phyloP scores from a whole-genome alignment of 2,329 filamentous ascomycete species.

The Talaromyces amestolkiae region DNA sequence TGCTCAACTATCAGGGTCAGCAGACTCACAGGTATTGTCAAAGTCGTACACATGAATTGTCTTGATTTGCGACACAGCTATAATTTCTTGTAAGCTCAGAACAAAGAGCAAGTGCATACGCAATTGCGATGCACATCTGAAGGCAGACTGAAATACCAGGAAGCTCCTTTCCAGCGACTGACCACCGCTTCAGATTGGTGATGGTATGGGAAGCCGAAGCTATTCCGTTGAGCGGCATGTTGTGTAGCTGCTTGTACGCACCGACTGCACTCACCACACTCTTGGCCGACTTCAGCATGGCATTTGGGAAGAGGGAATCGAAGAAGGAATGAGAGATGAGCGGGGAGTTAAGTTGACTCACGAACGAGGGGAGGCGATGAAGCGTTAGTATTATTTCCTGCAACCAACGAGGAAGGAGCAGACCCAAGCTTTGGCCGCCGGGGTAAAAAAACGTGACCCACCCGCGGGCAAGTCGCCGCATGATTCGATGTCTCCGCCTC shows the following conservation, averaged over 20 bases:
- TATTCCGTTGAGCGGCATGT: slow-evolving; percentile 32
- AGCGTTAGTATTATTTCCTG: background rate
- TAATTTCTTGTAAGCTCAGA: background rate
- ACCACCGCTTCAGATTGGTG: slow-evolving; percentile 81
- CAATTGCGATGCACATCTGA: background rate
- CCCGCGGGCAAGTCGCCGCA: slow-evolving; percentile 9
- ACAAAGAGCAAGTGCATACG: slow-evolving; percentile 22
- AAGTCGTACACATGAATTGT: slow-evolving; percentile 94
- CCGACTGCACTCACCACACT: slow-evolving; percentile 32
- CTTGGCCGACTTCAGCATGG: slow-evolving; percentile 37
- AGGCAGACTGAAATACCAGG: slow-evolving; percentile 51
- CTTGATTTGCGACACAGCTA: slow-evolving; percentile 67
- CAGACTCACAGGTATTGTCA: slow-evolving; percentile 76
- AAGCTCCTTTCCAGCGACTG: slow-evolving; percentile 68
- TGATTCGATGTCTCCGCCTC: background rate
- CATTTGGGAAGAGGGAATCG: background rate
- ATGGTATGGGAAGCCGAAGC: slow-evolving; percentile 52
- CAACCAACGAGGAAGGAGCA: slow-evolving; percentile 7
- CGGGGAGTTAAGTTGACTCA: background rate
- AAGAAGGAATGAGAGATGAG: background rate
- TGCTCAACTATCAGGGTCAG: background rate
- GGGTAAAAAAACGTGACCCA: slow-evolving; percentile 13
- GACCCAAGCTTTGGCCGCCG: slow-evolving; percentile 8
- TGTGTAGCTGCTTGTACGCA: slow-evolving; percentile 14
- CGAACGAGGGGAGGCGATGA: background rate